Evolutionary conservation across 2,329 filamentous ascomycete species (phyloP).

Genomic region (Aspergillus costaricaensis): DNA sequence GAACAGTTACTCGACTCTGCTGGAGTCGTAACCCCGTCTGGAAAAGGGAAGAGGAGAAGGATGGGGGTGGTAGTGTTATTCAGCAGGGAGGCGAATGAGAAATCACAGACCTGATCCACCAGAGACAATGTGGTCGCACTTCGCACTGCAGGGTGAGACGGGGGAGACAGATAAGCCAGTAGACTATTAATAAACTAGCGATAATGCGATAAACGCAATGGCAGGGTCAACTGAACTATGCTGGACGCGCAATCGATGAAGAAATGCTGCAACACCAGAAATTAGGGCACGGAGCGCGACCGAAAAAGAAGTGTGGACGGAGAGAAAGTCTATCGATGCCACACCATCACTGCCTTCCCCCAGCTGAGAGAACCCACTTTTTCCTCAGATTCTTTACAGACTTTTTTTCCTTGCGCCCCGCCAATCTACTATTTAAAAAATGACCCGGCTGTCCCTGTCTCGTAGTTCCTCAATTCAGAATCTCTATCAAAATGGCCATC

Average conservation of each 20-base stretch:
- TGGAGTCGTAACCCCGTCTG: not conserved
- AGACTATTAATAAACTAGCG: not conserved
- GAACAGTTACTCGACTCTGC: not conserved
- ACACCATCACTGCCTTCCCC: not conserved
- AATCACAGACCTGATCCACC: not conserved
- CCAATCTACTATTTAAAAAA: conserved; percentile 6
- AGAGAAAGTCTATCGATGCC: not conserved
- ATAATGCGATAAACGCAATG: not conserved
- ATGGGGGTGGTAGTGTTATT: not conserved
- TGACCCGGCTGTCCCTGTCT: not conserved
- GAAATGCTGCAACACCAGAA: conserved; percentile 3
- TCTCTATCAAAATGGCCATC: conserved; percentile 3
- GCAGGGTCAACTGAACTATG: not conserved
- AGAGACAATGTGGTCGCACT: not conserved
- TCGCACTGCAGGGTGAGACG: not conserved
- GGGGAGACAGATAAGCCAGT: not conserved
- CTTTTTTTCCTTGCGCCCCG: conserved; percentile 1
- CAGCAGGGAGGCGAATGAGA: not conserved
- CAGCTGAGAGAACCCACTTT: not conserved
- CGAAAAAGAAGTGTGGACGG: not conserved
- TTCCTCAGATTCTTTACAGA: conserved; percentile 5
- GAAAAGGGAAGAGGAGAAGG: too few species aligned
- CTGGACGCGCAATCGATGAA: conserved; percentile 4
- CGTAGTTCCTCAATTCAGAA: not conserved
- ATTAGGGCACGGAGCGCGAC: conserved; percentile 1